phyloP scores from a whole-genome alignment of 106 monocot genomes.

The Allium fistulosum region DNA sequence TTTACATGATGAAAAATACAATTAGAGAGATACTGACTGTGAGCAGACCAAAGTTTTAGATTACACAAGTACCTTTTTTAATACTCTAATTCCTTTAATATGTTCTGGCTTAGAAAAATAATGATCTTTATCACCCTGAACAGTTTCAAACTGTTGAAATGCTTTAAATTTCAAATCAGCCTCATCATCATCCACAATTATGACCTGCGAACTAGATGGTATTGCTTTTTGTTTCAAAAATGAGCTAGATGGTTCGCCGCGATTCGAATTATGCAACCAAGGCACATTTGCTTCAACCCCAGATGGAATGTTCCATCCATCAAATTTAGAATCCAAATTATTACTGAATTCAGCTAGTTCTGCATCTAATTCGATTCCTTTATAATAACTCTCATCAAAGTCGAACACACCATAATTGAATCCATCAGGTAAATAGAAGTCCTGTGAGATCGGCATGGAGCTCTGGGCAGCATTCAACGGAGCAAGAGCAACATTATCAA shows the following conservation, averaged over 20 bases:
- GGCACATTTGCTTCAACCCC: constrained; percentile 47
- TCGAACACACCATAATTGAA: constrained; percentile 29
- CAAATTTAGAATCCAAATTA: constrained; percentile 52
- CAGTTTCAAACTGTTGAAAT: constrained; percentile 76
- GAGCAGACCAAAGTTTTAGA: not conserved
- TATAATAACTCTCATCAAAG: constrained; percentile 29
- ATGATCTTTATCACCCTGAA: constrained; percentile 52
- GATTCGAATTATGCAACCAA: constrained; percentile 39
- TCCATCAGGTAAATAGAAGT: constrained; percentile 18
- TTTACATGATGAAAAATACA: constrained; percentile 1
- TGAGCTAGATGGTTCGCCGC: constrained; percentile 4
- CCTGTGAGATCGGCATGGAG: constrained; percentile 5
- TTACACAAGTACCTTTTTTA: constrained; percentile 25
- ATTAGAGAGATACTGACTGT: not conserved
- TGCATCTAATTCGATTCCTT: constrained; percentile 15
- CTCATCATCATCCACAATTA: constrained; percentile 23
- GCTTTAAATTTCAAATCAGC: constrained; percentile 39
- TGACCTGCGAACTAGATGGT: constrained; percentile 6
- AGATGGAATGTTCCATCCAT: constrained; percentile 47
- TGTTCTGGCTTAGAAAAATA: constrained; percentile 21
- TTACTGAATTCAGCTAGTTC: constrained; percentile 18
- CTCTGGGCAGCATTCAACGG: constrained; percentile 8
- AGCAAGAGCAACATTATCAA: constrained; percentile 11
- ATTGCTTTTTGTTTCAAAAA: constrained; percentile 19
- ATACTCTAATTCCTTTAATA: not conserved